Evolutionary conservation across 148 eudicot genomes (phyloP).

Genomic region (Fagopyrum esculentum): DNA sequence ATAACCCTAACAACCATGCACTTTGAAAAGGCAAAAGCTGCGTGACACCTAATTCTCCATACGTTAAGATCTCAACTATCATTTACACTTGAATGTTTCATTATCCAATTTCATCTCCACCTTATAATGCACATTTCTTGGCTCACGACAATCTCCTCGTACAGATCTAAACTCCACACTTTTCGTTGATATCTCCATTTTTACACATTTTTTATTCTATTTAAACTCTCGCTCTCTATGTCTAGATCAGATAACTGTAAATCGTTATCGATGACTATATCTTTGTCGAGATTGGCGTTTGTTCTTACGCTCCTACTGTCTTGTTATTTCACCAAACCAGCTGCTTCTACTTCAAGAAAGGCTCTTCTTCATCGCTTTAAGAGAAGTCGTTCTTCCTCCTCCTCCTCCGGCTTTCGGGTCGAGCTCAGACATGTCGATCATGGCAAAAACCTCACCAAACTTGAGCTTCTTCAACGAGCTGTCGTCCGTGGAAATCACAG

Average conservation of each 20-base stretch:
- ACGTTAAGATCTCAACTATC: not conserved
- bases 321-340: not conserved
- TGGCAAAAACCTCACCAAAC: slow-evolving; percentile 51
- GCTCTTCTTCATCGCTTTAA: not conserved
- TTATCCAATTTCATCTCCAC: not conserved
- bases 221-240: not conserved
- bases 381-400: not conserved
- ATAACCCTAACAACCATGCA: not conserved
- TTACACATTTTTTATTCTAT: not conserved
- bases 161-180: not conserved
- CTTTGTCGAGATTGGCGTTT: not conserved
- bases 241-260: not conserved
- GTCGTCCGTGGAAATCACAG: slow-evolving; percentile 43
- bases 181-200: not conserved
- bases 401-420: slow-evolving; percentile 12
- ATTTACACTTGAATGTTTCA: not conserved
- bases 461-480: slow-evolving; percentile 56
- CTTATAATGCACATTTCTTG: not conserved
- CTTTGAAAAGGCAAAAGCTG: not conserved
- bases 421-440: slow-evolving; percentile 60
- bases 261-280: not conserved
- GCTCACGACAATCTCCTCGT: slow-evolving; percentile 1
- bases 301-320: not conserved
- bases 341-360: not conserved
- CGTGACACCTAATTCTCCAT: not conserved